phyloP scores from a whole-genome alignment of 1,284 basidiomycete species.

The Mrakiaceae sp. region DNA sequence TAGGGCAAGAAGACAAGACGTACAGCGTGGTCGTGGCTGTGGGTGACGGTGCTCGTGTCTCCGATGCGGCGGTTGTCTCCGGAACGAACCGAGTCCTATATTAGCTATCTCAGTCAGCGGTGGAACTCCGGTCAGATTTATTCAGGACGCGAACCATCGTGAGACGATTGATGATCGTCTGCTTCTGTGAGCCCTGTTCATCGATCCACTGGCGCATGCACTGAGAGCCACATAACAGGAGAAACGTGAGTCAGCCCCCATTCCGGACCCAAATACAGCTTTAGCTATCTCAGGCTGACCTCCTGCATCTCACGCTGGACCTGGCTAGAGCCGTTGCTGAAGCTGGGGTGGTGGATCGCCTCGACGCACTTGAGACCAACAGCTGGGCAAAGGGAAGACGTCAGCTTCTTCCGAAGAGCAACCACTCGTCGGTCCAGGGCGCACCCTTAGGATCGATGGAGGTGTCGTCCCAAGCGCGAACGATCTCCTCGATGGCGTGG shows the following conservation, averaged over 20 bases:
- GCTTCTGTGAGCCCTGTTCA: slow-evolving; percentile 43
- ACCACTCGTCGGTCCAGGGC: not conserved
- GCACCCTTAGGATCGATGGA: slow-evolving; percentile 45
- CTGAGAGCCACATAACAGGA: slow-evolving; percentile 24
- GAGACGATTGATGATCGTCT: slow-evolving; percentile 50
- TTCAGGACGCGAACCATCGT: slow-evolving; percentile 13
- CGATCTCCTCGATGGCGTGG: slow-evolving; percentile 34
- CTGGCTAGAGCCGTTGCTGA: slow-evolving; percentile 51
- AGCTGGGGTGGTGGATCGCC: slow-evolving; percentile 71
- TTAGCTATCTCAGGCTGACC: not conserved
- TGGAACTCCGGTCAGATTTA: too few relatives aligned
- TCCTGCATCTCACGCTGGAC: slow-evolving; percentile 66
- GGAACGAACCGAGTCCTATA: slow-evolving; percentile 47
- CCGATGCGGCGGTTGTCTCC: slow-evolving; percentile 58
- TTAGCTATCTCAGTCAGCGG: too few relatives aligned
- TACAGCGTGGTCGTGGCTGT: slow-evolving; percentile 28
- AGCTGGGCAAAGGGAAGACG: too few relatives aligned
- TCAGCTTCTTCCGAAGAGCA: not conserved
- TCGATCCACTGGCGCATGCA: slow-evolving; percentile 50
- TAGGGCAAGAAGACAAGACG: not conserved
- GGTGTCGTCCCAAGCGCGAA: slow-evolving; percentile 72
- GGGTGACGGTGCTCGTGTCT: slow-evolving; percentile 25
- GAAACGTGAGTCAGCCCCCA: too few relatives aligned
- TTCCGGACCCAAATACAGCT: too few relatives aligned
- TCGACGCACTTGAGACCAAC: slow-evolving; percentile 42